phyloP scores from a whole-genome alignment of 1,139 yeast genomes.

The Geotrichum fermentans region DNA sequence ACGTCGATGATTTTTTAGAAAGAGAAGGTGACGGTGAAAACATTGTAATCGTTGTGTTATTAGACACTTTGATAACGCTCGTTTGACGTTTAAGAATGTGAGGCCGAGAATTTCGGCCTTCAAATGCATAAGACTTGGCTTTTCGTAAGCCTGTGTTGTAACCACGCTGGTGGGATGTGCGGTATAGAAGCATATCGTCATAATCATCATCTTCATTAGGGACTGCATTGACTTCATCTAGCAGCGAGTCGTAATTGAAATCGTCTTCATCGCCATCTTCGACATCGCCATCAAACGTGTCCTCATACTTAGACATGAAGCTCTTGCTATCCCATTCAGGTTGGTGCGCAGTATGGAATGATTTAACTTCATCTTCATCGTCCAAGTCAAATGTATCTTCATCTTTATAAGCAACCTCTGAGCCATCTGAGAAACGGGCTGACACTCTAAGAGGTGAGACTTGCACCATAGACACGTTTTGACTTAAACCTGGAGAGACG shows the following conservation, averaged over 20 bases:
- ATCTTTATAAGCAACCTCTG: background rate
- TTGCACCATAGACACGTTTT: conserved; percentile 3
- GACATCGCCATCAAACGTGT: background rate
- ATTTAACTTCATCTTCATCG: conserved; percentile 1
- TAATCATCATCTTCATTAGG: conserved; percentile 17
- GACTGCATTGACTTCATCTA: conserved; percentile 21
- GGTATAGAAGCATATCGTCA: conserved; percentile 1
- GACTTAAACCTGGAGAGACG: background rate
- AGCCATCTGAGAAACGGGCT: background rate
- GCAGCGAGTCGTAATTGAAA: conserved; percentile 16
- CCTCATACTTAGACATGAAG: background rate
- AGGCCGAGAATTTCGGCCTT: conserved; percentile 8
- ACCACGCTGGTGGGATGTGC: background rate
- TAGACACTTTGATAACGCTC: conserved; percentile 14
- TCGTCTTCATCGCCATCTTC: conserved; percentile 11
- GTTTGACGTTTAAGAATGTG: conserved; percentile 11
- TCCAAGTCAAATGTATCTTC: conserved; percentile 4
- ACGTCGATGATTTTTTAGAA: conserved; percentile 11
- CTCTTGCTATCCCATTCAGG: background rate
- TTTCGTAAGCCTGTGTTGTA: conserved; percentile 9
- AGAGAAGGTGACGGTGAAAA: conserved; percentile 16
- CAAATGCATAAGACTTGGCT: conserved; percentile 20
- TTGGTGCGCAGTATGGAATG: conserved; percentile 1
- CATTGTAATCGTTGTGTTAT: conserved; percentile 16
- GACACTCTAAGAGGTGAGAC: conserved; percentile 13